Percentiles rank a stretch among this genome's conserved stretches.
Conservation (phyloP, 2,329 filamentous ascomycete genomes). For the Hyphodiscus sp. region DNA sequence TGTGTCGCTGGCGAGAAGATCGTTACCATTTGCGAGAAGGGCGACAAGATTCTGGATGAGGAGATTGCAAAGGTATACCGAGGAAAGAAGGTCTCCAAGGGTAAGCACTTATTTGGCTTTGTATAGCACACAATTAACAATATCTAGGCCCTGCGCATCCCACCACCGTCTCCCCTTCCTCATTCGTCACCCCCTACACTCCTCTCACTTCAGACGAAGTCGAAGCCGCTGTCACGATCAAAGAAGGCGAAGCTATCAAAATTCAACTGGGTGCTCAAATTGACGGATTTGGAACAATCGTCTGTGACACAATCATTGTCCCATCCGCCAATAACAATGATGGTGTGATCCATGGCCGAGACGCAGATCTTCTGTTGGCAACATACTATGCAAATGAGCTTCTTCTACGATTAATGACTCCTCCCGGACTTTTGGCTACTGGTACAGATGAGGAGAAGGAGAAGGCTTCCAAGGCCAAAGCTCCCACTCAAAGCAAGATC, state of each 20-base stretch:
- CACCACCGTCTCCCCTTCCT: conserved; percentile 88
- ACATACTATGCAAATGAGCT: conserved; percentile 96
- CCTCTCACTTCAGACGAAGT: conserved; percentile 79
- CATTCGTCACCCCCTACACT: conserved; percentile 95
- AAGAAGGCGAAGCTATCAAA: conserved; percentile 85
- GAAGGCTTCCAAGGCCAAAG: conserved; percentile 76
- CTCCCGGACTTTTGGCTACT: conserved; percentile 75
- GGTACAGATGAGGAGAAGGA: conserved; percentile 93
- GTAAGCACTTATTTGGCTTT: conserved; percentile 35
- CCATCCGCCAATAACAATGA: conserved; percentile 52
- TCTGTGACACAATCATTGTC: conserved; percentile 86
- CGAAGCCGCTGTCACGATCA: conserved; percentile 74
- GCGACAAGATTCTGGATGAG: conserved; percentile 89
- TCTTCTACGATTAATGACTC: conserved; percentile 82
- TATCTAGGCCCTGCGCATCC: conserved; percentile 77
- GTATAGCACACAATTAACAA: conserved; percentile 21
- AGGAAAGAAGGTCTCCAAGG: conserved; percentile 95
- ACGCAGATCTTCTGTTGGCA: conserved; percentile 82
- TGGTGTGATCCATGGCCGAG: conserved; percentile 64
- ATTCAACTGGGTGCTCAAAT: conserved; percentile 99
- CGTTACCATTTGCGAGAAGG: conserved; percentile 88
- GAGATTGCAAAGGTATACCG: conserved; percentile 95
- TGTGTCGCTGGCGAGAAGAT: conserved; percentile 86
- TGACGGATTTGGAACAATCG: conserved; percentile 91
- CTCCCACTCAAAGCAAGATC: conserved; percentile 81